Evolutionary conservation across 306 rosid species (phyloP).

Genomic region (Cyclanthera cordifolia): DNA sequence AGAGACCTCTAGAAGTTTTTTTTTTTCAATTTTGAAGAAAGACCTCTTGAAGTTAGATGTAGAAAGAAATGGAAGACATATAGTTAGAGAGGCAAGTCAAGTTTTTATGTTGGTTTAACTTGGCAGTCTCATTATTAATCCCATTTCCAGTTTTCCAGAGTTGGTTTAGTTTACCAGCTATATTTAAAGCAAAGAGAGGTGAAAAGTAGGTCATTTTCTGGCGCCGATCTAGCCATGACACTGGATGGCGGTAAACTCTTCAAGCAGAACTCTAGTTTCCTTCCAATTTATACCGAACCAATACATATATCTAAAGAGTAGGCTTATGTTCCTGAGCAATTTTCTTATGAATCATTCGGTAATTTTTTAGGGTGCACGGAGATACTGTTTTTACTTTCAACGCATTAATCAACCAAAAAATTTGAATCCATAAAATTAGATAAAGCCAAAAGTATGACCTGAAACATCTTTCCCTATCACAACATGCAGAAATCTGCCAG

Average conservation of each 20-base stretch:
- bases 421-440: background rate
- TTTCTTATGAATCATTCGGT: background rate
- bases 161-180: background rate
- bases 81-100: background rate
- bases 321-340: background rate
- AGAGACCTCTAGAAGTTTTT: background rate
- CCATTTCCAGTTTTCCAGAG: background rate
- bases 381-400: background rate
- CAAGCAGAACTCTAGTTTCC: background rate
- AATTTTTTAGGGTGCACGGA: background rate
- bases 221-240: background rate
- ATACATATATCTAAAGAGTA: background rate
- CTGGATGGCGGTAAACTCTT: background rate
- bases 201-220: background rate
- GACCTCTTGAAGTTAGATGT: background rate
- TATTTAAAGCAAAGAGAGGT: background rate
- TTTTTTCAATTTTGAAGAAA: too few relatives aligned
- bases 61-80: background rate
- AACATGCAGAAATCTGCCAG: constrained; percentile 61
- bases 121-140: background rate
- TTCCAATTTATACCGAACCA: background rate
- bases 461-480: constrained; percentile 49
- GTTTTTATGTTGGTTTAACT: background rate
- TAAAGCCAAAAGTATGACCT: constrained; percentile 32
- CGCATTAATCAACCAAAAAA: background rate